Evolutionary conservation across 176 grass and related monocot genomes (phyloP), one percentile per base, ranked within the genome.

Genomic region (Neostapfia colusana): DNA sequence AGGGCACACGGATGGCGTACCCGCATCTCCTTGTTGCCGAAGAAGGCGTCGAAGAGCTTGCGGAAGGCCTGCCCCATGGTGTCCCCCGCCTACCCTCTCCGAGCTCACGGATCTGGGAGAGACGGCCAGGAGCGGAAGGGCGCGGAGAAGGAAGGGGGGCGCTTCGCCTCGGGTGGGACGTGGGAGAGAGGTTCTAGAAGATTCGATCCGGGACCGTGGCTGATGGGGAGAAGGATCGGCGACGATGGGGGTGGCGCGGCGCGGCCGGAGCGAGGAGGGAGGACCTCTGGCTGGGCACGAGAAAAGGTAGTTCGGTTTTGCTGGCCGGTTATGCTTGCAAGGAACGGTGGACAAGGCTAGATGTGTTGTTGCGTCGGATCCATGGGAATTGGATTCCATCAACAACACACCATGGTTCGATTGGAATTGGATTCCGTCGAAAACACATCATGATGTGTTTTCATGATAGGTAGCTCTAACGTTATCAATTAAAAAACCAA

Each of bases 41-140:
- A 97, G 85, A 98, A 98, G 85, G 88, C 86, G 61, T 94, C 95
- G 79, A 98, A 94, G 82, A 98, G 95, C 91, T 98, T 98, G 65
- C 95, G 95, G 45, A 98, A 92, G 36, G 95, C 95, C 82, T 98
- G 95, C 43, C 95, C 95, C 95, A 98, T 98, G 55, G 55, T 25
- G 26, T 10, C 21, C 10, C 55, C 24, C 53, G 53, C 53, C 43
- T 14, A 11, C 43, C 11, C 15, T 49, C 46, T 16, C 46, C 23
- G 55, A 25, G 55, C 55, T 26, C 3, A 3, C 10, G 23, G 55
- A 58, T 58, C 55, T 24, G 23, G 0, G 10, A 12, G 23, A 26
- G 23, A 26, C 3, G 23, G 55, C 12, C 10, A 23, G 1, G 4
- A 0, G 23, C 7, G 20, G 13, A 10, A 25, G 36, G 23, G 0